Percentiles rank a stretch among this genome's conserved stretches.
Evolutionary conservation across 75 land plant species (phyloP).

Genomic region (Adiantum capillusveneris): DNA sequence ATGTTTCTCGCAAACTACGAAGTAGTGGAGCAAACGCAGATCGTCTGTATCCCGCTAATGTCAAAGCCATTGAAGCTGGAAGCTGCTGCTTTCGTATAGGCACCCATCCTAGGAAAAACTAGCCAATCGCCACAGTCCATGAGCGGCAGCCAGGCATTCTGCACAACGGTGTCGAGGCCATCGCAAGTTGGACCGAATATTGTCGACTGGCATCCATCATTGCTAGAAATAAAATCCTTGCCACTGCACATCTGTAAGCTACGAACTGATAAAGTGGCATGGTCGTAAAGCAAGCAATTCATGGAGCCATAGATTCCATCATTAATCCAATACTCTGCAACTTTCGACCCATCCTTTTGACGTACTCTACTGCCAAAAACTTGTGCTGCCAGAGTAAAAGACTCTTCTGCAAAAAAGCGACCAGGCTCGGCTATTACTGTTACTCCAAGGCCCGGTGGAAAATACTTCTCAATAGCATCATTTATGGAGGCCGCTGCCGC

Average conservation of each 20-base stretch:
- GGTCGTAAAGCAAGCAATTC: constrained; percentile 45
- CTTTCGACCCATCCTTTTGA: constrained; percentile 5
- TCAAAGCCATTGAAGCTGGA: constrained; percentile 49
- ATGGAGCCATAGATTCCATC: constrained; percentile 54
- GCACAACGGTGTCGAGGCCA: constrained; percentile 42
- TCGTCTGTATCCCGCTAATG: constrained; percentile 22
- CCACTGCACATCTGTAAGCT: constrained; percentile 13
- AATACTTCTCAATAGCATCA: constrained; percentile 20
- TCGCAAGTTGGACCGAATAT: constrained; percentile 59
- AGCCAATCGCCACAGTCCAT: constrained; percentile 42
- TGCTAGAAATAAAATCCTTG: constrained; percentile 5
- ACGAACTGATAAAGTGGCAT: constrained; percentile 29
- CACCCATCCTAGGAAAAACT: constrained; percentile 48
- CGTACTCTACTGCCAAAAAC: constrained; percentile 46
- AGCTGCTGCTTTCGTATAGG: constrained; percentile 45
- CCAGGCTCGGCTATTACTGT: constrained; percentile 45
- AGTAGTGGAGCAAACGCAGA: constrained; percentile 14
- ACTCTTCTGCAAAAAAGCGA: constrained; percentile 44
- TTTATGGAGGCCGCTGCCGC: constrained; percentile 23
- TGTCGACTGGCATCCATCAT: constrained; percentile 15
- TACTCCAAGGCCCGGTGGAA: constrained; percentile 14
- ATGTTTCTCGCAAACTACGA: too few relatives aligned
- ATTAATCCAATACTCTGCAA: constrained; percentile 53
- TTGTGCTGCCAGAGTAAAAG: constrained; percentile 38
- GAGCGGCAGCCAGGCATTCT: constrained; percentile 28